Percentiles rank a stretch among this genome's conserved stretches.
Evolutionary conservation across 2,329 filamentous ascomycete genomes (phyloP).

Genomic region (Pseudogymnoascus sp.): DNA sequence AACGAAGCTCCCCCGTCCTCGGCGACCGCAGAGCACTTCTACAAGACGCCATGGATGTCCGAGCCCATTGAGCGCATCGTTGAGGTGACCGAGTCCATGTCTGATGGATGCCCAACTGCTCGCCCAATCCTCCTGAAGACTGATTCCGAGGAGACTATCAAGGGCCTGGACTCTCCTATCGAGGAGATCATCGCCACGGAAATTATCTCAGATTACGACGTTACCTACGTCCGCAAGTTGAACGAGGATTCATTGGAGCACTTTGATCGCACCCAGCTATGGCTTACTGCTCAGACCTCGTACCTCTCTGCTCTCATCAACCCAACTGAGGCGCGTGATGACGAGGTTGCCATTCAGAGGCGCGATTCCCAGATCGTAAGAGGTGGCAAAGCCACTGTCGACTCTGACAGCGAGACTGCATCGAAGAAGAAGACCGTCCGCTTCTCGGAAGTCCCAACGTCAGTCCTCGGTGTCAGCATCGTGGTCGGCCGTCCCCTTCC

Average conservation of each 20-base stretch:
- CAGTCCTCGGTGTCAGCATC: conserved; percentile 14
- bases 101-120: conserved; percentile 62
- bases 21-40: conserved; percentile 87
- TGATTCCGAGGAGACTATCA: conserved; percentile 35
- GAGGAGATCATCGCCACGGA: conserved; percentile 56
- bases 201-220: conserved; percentile 65
- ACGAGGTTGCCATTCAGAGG: conserved; percentile 29
- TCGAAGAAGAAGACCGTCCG: conserved; percentile 67
- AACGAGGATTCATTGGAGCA: conserved; percentile 65
- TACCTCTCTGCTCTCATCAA: conserved; percentile 66
- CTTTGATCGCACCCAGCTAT: conserved; percentile 76
- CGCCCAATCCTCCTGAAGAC: conserved; percentile 42
- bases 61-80: conserved; percentile 54
- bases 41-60: conserved; percentile 69
- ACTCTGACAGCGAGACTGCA: conserved; percentile 25
- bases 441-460: conserved; percentile 50
- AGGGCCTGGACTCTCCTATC: conserved; percentile 29
- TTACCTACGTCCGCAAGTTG: conserved; percentile 68
- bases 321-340: conserved; percentile 40
- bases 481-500: conserved; percentile 44
- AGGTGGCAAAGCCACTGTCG: conserved; percentile 19
- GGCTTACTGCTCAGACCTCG: conserved; percentile 75
- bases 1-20: conserved; percentile 66
- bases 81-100: conserved; percentile 40
- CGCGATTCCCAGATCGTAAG: conserved; percentile 15